These are phyloP conservation scores for Westerdykella aurantiaca DNA, from an alignment of 2,329 filamentous ascomycete species.

Conservation along the genomic window DNA sequence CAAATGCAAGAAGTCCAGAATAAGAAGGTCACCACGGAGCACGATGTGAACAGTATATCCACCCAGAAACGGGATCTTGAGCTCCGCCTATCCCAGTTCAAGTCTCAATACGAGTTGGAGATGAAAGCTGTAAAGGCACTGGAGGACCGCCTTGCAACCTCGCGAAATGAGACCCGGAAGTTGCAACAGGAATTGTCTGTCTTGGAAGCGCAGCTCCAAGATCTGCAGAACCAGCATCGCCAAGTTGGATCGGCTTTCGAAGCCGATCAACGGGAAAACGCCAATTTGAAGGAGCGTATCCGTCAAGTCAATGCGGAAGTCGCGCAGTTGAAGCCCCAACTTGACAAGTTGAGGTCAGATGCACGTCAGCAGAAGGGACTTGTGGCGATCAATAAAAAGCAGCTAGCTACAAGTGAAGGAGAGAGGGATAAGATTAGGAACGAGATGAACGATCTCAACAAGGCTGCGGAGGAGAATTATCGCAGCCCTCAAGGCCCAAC, in stretches of 20 bases:
- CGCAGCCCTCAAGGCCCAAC: conserved; percentile 28
- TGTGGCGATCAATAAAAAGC: conserved; percentile 98
- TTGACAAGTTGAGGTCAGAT: conserved; percentile 89
- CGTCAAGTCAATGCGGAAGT: conserved; percentile 76
- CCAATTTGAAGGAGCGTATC: conserved; percentile 79
- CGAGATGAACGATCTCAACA: conserved; percentile 66
- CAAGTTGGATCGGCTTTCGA: conserved; percentile 69
- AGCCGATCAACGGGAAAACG: conserved; percentile 84
- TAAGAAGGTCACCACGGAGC: conserved; percentile 72
- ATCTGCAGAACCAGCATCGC: conserved; percentile 76
- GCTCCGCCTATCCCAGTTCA: conserved; percentile 76
- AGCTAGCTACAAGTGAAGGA: conserved; percentile 79
- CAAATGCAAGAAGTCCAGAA: conserved; percentile 91
- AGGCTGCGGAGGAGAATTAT: conserved; percentile 52
- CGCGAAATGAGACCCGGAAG: conserved; percentile 75
- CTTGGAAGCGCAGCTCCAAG: conserved; percentile 73
- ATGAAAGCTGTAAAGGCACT: conserved; percentile 77
- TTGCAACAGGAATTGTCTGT: conserved; percentile 77
- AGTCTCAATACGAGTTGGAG: conserved; percentile 87
- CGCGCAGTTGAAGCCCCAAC: conserved; percentile 74
- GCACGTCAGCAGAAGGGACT: conserved; percentile 93
- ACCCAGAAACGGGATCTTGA: conserved; percentile 93
- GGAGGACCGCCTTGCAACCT: conserved; percentile 72
- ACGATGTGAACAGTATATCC: conserved; percentile 72
- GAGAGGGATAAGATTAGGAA: conserved; percentile 82